A percentile compares a stretch with the other conserved stretches of the same genome.
Evolutionary conservation across 1,284 basidiomycete genomes (phyloP).

Genomic region (Tilletia caries): DNA sequence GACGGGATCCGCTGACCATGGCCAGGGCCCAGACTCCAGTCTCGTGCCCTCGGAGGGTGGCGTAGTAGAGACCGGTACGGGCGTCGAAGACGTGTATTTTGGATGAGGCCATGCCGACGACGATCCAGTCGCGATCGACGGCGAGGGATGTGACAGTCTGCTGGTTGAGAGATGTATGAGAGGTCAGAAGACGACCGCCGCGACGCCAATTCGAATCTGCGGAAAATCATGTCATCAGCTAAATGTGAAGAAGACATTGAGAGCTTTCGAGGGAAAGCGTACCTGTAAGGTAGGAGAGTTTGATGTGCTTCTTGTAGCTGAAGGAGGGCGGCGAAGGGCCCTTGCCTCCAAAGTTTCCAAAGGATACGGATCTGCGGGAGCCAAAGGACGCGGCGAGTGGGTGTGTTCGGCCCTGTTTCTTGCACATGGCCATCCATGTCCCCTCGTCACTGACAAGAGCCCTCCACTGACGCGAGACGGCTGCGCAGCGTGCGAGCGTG

Average conservation of each 20-base stretch:
- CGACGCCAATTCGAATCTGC: constrained; percentile 74
- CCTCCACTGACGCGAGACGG: constrained; percentile 76
- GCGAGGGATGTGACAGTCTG: constrained; percentile 76
- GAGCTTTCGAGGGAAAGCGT: too few relatives aligned
- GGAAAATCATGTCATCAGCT: not conserved
- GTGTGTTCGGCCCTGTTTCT: constrained; percentile 35
- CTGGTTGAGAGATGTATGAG: constrained; percentile 67
- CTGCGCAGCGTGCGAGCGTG: constrained; percentile 69
- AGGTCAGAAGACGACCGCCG: constrained; percentile 72
- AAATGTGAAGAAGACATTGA: constrained; percentile 42
- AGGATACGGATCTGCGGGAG: constrained; percentile 10
- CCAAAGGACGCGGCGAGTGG: not conserved
- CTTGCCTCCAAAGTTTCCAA: constrained; percentile 8
- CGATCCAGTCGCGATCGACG: constrained; percentile 77
- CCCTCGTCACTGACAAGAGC: constrained; percentile 74
- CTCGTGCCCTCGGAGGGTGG: constrained; percentile 79
- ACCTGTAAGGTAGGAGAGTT: constrained; percentile 72
- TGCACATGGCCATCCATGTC: constrained; percentile 79
- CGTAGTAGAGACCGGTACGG: constrained; percentile 70
- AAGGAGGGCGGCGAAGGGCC: constrained; percentile 45
- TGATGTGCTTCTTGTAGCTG: constrained; percentile 72
- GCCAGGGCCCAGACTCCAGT: constrained; percentile 88
- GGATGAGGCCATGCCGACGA: constrained; percentile 83
- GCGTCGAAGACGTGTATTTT: constrained; percentile 85
- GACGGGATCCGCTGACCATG: constrained; percentile 57